Evolutionary conservation across 1,139 yeast genomes (phyloP), one percentile per base, ranked within the genome.

Genomic region (Suhomyces choctaworum): DNA sequence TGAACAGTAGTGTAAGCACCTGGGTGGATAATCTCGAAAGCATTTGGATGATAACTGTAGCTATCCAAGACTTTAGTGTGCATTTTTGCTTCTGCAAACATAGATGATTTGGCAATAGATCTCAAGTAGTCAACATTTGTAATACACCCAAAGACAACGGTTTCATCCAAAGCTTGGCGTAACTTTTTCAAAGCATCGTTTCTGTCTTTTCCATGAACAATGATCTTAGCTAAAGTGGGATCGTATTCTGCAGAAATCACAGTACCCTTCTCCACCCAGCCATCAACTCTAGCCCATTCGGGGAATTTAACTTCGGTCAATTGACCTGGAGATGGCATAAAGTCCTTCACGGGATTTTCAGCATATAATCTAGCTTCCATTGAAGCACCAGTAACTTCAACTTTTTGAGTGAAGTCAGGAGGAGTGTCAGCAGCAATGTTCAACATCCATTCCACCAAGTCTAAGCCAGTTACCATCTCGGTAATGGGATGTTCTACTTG

Each of bases 401-500:
- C 71, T 24, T 68, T 66, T 48, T 76, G 78, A 25, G 62, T 55
- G 50, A 87, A 84, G 53, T 82, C 86, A 5, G 96, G 95, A 5
- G 97, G 82, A 48, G 75, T 74, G 54, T 87, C 90, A 24, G 95
- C 96, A 24, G 97, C 97, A 58, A 90, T 83, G 50, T 73, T 71
- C 46, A 92, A 68, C 97, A 92, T 90, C 96, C 96, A 87, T 62
- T 92, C 97, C 16, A 92, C 97, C 48, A 92, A 72, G 60, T 92
- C 98, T 36, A 89, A 66, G 4, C 97, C 97, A 17, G 97, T 88
- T 20, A 87, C 95, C 80, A 82, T 75, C 65, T 92, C 98, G 20
- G 98, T 92, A 50, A 92, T 83, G 28, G 97, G 97, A 61, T 92
- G 97, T 65, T 92, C 98, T 31, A 92, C 98, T 65, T 92, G 98